Conservation (phyloP, 192 early-diverging fungal species). For the Jimgerdemannia flammicorona region DNA sequence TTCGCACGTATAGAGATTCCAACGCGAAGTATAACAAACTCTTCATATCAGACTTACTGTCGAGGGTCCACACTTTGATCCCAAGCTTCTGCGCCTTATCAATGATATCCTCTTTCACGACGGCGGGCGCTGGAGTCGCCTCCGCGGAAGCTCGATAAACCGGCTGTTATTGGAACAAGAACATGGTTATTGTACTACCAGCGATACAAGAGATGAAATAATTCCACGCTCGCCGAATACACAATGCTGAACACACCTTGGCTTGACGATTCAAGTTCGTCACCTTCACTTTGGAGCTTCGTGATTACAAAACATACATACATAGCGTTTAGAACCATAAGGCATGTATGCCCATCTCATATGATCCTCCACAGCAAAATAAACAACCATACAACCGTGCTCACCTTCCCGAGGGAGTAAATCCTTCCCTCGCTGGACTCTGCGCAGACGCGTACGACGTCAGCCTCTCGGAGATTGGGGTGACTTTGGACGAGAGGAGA, state of each 20-base stretch:
- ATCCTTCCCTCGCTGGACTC: too few relatives aligned
- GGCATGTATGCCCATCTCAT: too few relatives aligned
- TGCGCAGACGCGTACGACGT: too few relatives aligned
- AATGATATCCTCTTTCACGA: slow-evolving; percentile 13
- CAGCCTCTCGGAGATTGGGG: too few relatives aligned
- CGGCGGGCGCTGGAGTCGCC: background rate
- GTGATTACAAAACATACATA: background rate
- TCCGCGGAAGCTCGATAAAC: background rate
- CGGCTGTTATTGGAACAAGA: background rate
- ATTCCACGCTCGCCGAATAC: background rate
- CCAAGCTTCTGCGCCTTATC: slow-evolving; percentile 12
- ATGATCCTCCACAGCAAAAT: too few relatives aligned
- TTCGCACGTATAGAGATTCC: too few relatives aligned
- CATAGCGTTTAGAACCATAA: too few relatives aligned
- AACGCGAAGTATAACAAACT: too few relatives aligned
- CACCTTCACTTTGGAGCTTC: background rate
- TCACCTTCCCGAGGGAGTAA: too few relatives aligned
- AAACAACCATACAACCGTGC: too few relatives aligned
- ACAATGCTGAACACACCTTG: background rate
- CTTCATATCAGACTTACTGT: slow-evolving; percentile 6
- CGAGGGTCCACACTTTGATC: slow-evolving; percentile 14
- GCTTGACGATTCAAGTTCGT: background rate
- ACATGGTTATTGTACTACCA: background rate
- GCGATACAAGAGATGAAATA: background rate
- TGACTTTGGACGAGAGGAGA: too few relatives aligned